A percentile compares a stretch with the other conserved stretches of the same genome.
Conservation (phyloP, 2,329 filamentous ascomycete species). For the Bertia moriformis region DNA sequence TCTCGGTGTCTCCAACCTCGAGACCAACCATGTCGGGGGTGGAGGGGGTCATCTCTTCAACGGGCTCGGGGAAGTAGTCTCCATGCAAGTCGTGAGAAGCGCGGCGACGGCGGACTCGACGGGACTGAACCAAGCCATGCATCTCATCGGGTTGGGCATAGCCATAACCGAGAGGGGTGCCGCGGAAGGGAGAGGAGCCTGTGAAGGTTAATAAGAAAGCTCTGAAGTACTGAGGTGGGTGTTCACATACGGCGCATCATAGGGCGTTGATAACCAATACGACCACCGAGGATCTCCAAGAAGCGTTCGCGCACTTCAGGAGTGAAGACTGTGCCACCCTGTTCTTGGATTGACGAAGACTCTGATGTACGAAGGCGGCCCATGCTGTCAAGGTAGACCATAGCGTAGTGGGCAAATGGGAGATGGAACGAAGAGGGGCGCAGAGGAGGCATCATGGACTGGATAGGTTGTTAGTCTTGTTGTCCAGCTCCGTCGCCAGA, state of each 20-base stretch:
- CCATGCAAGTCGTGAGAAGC: background rate
- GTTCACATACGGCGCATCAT: conserved; percentile 5
- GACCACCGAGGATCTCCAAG: conserved; percentile 15
- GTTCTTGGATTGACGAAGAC: conserved; percentile 15
- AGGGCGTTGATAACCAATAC: conserved; percentile 12
- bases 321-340: conserved; percentile 14
- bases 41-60: too few species aligned
- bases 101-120: too few species aligned
- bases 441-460: conserved; percentile 13
- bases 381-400: conserved; percentile 18
- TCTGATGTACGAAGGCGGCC: conserved; percentile 15
- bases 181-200: too few species aligned
- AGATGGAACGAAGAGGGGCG: conserved; percentile 11
- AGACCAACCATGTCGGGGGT: conserved; percentile 13
- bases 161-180: too few species aligned
- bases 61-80: conserved; percentile 4
- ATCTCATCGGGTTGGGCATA: too few species aligned
- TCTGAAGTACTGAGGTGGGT: conserved; percentile 2
- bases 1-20: conserved; percentile 19
- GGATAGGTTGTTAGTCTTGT: background rate
- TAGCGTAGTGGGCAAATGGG: conserved; percentile 16
- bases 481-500: background rate
- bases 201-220: too few species aligned
- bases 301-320: conserved; percentile 17
- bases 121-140: too few species aligned